Evolutionary conservation across 139 green algal genomes (phyloP).

Genomic region (Picochlorum sp.): DNA sequence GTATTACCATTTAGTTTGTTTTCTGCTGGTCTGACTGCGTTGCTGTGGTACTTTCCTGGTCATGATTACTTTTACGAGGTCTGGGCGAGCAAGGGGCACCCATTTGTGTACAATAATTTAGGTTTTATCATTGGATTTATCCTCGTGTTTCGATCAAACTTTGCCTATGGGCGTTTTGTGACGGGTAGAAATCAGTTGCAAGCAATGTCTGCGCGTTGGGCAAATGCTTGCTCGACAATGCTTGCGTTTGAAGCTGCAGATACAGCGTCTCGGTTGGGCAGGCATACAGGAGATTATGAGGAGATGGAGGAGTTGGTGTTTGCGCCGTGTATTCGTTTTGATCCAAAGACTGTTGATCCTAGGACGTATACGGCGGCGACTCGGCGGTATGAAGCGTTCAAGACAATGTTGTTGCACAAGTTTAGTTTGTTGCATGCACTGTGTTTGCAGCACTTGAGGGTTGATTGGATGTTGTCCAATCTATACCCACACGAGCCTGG

Average conservation of each 20-base stretch:
- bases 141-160: conserved; percentile 1
- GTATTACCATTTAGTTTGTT: neutral
- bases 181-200: neutral
- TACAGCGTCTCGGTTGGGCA: neutral
- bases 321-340: too few relatives aligned
- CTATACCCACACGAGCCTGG: conserved; percentile 21
- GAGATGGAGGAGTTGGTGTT: neutral
- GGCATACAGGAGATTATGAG: conserved; percentile 1
- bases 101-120: conserved; percentile 3
- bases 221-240: neutral
- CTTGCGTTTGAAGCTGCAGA: conserved; percentile 6
- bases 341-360: neutral
- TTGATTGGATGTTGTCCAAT: conserved; percentile 41
- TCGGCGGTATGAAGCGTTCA: conserved; percentile 2
- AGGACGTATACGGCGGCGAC: neutral
- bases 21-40: conserved; percentile 1
- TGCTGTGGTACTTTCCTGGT: neutral
- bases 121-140: conserved; percentile 5
- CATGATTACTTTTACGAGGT: neutral
- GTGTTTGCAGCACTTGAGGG: conserved; percentile 37
- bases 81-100: neutral
- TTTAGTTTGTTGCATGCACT: conserved; percentile 39
- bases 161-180: neutral
- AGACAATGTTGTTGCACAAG: conserved; percentile 14
- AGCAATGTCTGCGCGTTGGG: neutral